Percentiles rank a stretch among this genome's conserved stretches.
These are phyloP conservation scores for Ampelocalamus luodianensis DNA, from an alignment of 176 grass and related monocot species.

Conservation along the genomic window DNA sequence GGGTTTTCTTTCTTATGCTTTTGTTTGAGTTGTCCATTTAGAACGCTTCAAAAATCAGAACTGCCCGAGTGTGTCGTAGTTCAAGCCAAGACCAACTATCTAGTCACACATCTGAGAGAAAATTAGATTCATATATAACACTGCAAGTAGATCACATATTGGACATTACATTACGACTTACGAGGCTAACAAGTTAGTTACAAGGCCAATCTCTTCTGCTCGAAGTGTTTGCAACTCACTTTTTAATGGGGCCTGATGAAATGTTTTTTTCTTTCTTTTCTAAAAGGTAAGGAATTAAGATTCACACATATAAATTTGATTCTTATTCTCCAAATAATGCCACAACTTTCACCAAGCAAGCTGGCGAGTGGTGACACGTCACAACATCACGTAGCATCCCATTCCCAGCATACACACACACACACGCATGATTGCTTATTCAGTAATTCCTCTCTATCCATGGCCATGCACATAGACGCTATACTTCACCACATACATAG, in stretches of 20 bases:
- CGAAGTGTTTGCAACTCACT: too few relatives aligned
- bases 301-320: background rate
- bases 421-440: background rate
- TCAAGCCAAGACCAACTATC: background rate
- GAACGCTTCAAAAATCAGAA: background rate
- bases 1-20: too few relatives aligned
- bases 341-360: conserved; percentile 17
- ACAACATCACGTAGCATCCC: background rate
- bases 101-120: background rate
- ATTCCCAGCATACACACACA: background rate
- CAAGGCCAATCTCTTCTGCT: too few relatives aligned
- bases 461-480: background rate
- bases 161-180: too few relatives aligned
- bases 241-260: too few relatives aligned
- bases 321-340: conserved; percentile 18
- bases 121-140: background rate
- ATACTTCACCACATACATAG: background rate
- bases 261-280: too few relatives aligned
- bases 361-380: conserved; percentile 11
- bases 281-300: background rate
- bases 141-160: background rate
- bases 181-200: too few relatives aligned
- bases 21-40: too few relatives aligned
- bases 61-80: background rate
- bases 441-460: background rate